Conservation (phyloP, 345 rosid species). For the Corymbia maculata region DNA sequence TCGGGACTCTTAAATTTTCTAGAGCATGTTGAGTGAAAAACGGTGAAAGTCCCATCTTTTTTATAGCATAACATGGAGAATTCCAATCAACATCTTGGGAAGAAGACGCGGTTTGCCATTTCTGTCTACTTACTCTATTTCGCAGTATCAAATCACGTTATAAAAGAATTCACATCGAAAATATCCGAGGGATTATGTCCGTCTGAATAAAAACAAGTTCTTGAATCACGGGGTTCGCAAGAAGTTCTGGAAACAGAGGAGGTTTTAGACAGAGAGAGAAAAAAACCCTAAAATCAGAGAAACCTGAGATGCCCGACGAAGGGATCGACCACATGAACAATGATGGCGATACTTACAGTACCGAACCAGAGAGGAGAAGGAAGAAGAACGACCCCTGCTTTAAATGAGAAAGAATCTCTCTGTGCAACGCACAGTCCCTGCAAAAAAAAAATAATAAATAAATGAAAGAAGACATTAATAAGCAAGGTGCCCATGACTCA, state of each 20-base stretch:
- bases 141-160: neutral
- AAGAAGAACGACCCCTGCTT: neutral
- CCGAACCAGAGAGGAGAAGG: neutral
- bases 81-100: neutral
- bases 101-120: neutral
- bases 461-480: neutral
- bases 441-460: neutral
- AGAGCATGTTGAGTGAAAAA: neutral
- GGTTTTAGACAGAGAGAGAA: neutral
- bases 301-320: neutral
- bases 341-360: neutral
- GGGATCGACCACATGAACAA: neutral
- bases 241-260: neutral
- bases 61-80: neutral
- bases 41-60: neutral
- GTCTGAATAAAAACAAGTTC: neutral
- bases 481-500: neutral
- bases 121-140: neutral
- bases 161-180: neutral
- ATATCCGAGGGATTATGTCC: neutral
- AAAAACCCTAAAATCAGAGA: neutral
- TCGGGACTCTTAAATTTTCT: neutral
- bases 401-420: neutral
- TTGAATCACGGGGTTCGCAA: neutral
- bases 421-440: neutral